Evolutionary conservation across 176 grass and related monocot genomes (phyloP).

Genomic region (Oryza meridionalis): DNA sequence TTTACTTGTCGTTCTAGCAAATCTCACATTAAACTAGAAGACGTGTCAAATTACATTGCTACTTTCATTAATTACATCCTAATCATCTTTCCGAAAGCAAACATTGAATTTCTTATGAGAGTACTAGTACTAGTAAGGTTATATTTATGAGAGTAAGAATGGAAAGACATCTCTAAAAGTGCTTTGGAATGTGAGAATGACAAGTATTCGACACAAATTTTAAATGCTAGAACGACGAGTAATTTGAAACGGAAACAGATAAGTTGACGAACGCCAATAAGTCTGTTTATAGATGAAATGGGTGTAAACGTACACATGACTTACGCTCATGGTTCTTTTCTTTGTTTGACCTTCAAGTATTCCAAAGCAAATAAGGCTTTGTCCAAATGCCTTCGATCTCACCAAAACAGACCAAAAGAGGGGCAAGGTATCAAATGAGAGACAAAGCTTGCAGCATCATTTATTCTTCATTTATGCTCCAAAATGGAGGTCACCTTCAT

Average conservation of each 20-base stretch:
- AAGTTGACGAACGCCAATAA: neutral
- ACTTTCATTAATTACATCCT: too few species aligned
- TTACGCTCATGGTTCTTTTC: neutral
- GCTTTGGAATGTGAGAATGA: too few species aligned
- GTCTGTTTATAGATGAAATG: neutral
- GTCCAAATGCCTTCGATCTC: conserved; percentile 7
- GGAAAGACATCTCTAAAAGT: too few species aligned
- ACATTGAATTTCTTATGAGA: too few species aligned
- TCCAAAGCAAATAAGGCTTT: neutral
- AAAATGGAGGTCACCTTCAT: conserved; percentile 11
- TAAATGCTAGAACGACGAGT: too few species aligned
- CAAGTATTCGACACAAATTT: too few species aligned
- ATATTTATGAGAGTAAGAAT: too few species aligned
- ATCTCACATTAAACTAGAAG: too few species aligned
- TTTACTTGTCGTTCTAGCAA: too few species aligned
- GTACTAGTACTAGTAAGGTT: too few species aligned
- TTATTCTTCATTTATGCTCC: neutral
- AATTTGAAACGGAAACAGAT: neutral
- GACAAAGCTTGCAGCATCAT: neutral
- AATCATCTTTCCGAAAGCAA: too few species aligned
- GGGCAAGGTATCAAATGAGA: neutral
- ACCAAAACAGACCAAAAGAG: conserved; percentile 7
- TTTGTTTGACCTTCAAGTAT: conserved; percentile 19
- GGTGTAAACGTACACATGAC: conserved; percentile 3
- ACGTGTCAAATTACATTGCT: too few species aligned